Base-by-base conservation (phyloP, 1,284 basidiomycete species). In the Naganishia sp. region DNA sequence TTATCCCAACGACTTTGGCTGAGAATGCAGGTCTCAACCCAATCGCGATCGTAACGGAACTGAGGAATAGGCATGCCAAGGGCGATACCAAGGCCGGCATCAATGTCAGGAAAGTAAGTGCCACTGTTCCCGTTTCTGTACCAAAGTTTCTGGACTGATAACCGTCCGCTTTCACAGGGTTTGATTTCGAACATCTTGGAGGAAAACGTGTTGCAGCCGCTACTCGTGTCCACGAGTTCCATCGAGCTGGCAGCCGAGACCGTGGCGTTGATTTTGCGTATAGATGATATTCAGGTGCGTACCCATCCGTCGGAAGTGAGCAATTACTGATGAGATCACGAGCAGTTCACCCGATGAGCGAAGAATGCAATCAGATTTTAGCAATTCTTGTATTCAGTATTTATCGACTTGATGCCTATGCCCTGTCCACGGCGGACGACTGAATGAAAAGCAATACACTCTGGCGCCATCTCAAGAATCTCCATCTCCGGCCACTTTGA, bases 1-100 rank as follows among this genome's bases (percentile, higher is more conserved):
- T 99, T 69, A 98, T 99, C 72, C 96, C 96, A 2, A 97, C 91
- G 3, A 99, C 96, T 0, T 84, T 99, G 10, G 96, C 96, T 11
- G 96, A 99, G 82, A 99, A 99, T 77, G 96, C 96, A 10, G 96
- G 96, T 55, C 83, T 99, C 70, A 97, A 99, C 82, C 94, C 96
- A 6, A 98, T 99, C 71, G 89, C 92, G 16, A 99, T 99, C 74
- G 94, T 99, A 63, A 99, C 96, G 39, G 96, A 99, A 79, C 83
- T 99, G 67, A 86, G 96, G 71, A 99, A 99, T 82, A 85, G 94
- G 71, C 96, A 99, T 81, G 94, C 95, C 4, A 83, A 93, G 23
- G 96, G 96, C 39, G 96, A 99, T 75, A 85, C 87, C 71, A 94
- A 89, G 72, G 95, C 96, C 23, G 96, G 96, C 53, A 99, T 99